A percentile compares a stretch with the other conserved stretches of the same genome.
phyloP scores from a whole-genome alignment of 2,329 filamentous ascomycete species.

The Atkinsonella hypoxylon region DNA sequence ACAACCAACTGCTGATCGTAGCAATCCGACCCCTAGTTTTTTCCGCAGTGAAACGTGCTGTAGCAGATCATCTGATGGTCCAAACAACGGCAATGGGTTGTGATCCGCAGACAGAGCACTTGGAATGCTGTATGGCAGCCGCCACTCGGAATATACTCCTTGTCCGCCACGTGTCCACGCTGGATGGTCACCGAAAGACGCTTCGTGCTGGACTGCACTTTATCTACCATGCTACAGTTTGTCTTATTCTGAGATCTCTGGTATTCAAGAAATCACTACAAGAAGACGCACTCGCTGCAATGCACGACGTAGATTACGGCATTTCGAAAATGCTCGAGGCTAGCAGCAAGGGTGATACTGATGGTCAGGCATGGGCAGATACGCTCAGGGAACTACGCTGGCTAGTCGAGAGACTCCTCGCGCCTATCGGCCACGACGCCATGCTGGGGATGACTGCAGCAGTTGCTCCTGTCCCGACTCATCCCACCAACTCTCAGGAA shows the following conservation, averaged over 20 bases:
- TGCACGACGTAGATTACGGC: constrained; percentile 26
- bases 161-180: constrained; percentile 26
- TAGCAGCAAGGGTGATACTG: constrained; percentile 24
- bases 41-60: constrained; percentile 32
- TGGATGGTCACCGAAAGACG: constrained; percentile 26
- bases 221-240: constrained; percentile 37
- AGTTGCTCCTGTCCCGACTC: not conserved
- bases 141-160: constrained; percentile 34
- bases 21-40: constrained; percentile 36
- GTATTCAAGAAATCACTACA: constrained; percentile 18
- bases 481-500: constrained; percentile 3
- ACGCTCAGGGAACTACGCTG: constrained; percentile 26
- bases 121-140: constrained; percentile 29
- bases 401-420: constrained; percentile 23
- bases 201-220: constrained; percentile 34
- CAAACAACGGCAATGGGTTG: constrained; percentile 14
- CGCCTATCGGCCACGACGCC: constrained; percentile 9
- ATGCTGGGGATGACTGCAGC: constrained; percentile 11
- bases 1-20: constrained; percentile 38
- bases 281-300: constrained; percentile 12
- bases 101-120: constrained; percentile 15
- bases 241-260: constrained; percentile 34
- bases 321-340: constrained; percentile 30
- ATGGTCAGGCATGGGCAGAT: constrained; percentile 24
- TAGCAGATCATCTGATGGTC: constrained; percentile 27